Evolutionary conservation across 1,284 basidiomycete species (phyloP), one percentile per base, ranked within the genome.

Genomic region (Fomes fomentarius): DNA sequence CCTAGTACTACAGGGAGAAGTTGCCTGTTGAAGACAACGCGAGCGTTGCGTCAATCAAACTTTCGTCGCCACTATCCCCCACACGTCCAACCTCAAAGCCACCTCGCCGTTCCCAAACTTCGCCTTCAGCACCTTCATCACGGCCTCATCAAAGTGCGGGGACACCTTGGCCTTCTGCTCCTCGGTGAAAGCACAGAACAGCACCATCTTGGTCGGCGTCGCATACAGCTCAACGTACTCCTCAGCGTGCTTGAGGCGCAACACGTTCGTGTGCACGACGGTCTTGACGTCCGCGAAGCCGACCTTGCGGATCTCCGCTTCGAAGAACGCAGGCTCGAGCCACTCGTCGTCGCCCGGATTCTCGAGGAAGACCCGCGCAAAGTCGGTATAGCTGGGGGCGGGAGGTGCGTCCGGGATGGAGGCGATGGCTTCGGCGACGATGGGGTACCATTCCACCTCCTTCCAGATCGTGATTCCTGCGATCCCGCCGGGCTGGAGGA

Each of bases 391-490:
- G 9, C n/a, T 6, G n/a, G 38, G 37, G 7, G 38, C 8, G 2
- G 38, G 25, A 15, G 47, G 47, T 9, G 47, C 47, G 12, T n/a
- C 47, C 4, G 47, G 47, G 38, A 49, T 49, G 14, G 37, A 37
- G 8, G 37, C 47, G 38, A 41, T 11, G 8, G 47, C 28, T 6
- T 7, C 38, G 14, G n/a, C 28, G 8, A 38, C 38, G 28, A 40
- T 8, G 10, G 47, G 47, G 21, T 33, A 41, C 47, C 47, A 49
- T 12, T 38, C 47, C 19, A 33, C 30, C 11, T 2, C 14, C 47
- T 49, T 31, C 47, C 47, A 49, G 19, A 49, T 34, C 28, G 47
- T 41, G 26, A 49, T 19, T 12, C 25, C 47, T 6, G 12, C 6
- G 17, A 21, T 33, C 10, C 47, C 47, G 26, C n/a, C 11, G 9